Conservation (phyloP, 2,329 filamentous ascomycete genomes). For the Rhinocladiella similis region DNA sequence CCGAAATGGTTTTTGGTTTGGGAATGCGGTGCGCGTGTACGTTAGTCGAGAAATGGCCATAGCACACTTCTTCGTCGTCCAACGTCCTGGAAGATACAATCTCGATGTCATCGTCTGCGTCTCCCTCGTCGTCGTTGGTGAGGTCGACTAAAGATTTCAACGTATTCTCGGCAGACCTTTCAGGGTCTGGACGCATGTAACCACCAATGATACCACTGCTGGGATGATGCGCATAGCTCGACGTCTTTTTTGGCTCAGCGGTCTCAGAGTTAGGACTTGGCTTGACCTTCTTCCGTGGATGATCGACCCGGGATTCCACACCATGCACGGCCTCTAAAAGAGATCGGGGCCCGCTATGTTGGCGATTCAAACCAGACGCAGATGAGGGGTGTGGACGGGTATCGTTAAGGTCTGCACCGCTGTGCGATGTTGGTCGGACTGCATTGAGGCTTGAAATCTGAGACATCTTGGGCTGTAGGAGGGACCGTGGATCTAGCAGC, state of each 20-base stretch:
- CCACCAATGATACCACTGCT: conserved; percentile 61
- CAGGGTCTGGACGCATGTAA: conserved; percentile 64
- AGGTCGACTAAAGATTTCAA: conserved; percentile 41
- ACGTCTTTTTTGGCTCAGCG: conserved; percentile 17
- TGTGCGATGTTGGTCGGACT: background rate
- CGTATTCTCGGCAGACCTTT: conserved; percentile 52
- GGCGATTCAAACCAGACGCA: background rate
- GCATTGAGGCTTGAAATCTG: background rate
- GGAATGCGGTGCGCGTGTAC: conserved; percentile 27
- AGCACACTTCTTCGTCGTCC: conserved; percentile 30
- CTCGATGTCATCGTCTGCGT: conserved; percentile 54
- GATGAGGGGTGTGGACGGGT: background rate
- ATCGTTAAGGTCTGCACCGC: background rate
- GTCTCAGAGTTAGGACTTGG: conserved; percentile 34
- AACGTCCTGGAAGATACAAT: conserved; percentile 20
- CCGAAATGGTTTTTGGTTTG: conserved; percentile 21
- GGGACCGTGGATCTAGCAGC: background rate
- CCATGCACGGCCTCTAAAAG: conserved; percentile 76
- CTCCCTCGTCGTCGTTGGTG: conserved; percentile 27
- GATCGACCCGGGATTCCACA: conserved; percentile 64
- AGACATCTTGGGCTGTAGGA: background rate
- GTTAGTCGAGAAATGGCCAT: conserved; percentile 24
- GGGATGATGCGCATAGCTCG: conserved; percentile 40
- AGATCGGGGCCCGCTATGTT: conserved; percentile 35
- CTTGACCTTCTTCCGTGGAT: conserved; percentile 67